These are phyloP conservation scores for Euclidium syriacum DNA, from an alignment of 345 rosid species.

Conservation along the genomic window DNA sequence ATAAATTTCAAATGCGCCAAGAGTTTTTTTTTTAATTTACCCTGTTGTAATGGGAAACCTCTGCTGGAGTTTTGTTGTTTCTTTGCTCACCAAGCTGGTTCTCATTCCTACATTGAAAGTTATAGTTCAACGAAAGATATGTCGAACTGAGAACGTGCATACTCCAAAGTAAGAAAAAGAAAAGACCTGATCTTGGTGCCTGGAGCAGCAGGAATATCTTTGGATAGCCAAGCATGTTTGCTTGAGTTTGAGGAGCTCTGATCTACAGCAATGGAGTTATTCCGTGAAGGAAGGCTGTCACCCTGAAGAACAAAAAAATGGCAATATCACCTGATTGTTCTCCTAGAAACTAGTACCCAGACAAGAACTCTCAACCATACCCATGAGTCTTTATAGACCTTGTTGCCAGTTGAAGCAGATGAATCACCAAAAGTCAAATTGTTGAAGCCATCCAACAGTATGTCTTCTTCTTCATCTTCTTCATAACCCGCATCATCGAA, in stretches of 20 bases:
- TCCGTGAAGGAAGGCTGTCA: constrained; percentile 42
- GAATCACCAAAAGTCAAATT: constrained; percentile 60
- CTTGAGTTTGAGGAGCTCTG: constrained; percentile 28
- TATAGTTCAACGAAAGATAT: background rate
- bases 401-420: constrained; percentile 38
- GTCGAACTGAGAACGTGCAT: background rate
- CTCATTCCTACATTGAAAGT: constrained; percentile 16
- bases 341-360: constrained; percentile 11
- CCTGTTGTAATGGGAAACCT: constrained; percentile 10
- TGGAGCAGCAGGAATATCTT: constrained; percentile 31
- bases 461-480: constrained; percentile 70
- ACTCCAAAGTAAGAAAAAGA: background rate
- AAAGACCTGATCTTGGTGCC: constrained; percentile 54
- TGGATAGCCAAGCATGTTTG: constrained; percentile 43
- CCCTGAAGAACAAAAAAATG: constrained; percentile 44
- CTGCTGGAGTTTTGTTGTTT: constrained; percentile 16
- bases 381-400: constrained; percentile 39
- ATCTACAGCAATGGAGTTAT: constrained; percentile 33
- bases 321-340: constrained; percentile 10
- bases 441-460: constrained; percentile 53
- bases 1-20: background rate
- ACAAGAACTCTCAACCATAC: constrained; percentile 26
- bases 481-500: constrained; percentile 63
- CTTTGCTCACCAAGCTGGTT: constrained; percentile 23
- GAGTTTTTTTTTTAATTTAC: constrained; percentile 14